phyloP scores from a whole-genome alignment of 306 rosid genomes.

The Gleditsia sinensis region DNA sequence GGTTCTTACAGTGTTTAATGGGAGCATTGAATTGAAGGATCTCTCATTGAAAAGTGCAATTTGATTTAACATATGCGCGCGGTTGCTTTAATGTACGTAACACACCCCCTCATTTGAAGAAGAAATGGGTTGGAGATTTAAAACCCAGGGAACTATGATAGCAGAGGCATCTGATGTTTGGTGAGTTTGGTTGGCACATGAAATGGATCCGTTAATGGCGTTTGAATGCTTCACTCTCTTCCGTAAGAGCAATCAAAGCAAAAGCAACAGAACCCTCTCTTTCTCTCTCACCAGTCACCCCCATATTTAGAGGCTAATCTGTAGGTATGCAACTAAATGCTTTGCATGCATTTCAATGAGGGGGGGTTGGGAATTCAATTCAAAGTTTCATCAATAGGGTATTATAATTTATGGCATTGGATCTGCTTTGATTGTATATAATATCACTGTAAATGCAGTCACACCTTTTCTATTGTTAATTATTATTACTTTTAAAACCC shows the following conservation, averaged over 20 bases:
- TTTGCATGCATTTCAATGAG: constrained; percentile 48
- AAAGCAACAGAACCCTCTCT: background rate
- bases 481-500: too few relatives aligned
- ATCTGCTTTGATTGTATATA: background rate
- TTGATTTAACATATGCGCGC: background rate
- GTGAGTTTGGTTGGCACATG: constrained; percentile 47
- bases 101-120: background rate
- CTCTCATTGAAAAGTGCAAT: constrained; percentile 9
- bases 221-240: constrained; percentile 36
- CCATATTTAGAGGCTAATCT: constrained; percentile 39
- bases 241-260: constrained; percentile 8
- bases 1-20: constrained; percentile 10
- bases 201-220: constrained; percentile 40
- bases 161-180: constrained; percentile 35
- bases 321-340: constrained; percentile 45
- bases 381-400: constrained; percentile 33
- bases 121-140: background rate
- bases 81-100: constrained; percentile 24
- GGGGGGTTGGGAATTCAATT: constrained; percentile 51
- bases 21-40: constrained; percentile 29
- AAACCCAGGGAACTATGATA: constrained; percentile 8
- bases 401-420: constrained; percentile 12
- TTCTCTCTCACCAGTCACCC: background rate
- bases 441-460: too few relatives aligned
- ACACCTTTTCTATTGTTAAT: too few relatives aligned